Evolutionary conservation across 179 eudicot species (phyloP).

Genomic region (Heliamphora pulchella): DNA sequence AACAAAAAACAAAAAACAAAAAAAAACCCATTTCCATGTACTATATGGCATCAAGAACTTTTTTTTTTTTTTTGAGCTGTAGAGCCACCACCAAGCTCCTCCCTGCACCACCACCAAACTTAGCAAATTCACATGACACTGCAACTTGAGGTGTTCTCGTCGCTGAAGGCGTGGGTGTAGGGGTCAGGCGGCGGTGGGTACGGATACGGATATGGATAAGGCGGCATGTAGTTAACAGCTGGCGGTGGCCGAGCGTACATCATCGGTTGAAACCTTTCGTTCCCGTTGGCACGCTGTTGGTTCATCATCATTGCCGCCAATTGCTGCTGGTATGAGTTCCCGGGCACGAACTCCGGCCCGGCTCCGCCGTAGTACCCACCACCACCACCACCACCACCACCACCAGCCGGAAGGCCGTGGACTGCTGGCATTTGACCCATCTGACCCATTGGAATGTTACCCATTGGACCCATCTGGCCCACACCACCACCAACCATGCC

Average conservation of each 20-base stretch:
- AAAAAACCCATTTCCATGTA: slow-evolving; percentile 19
- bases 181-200: slow-evolving; percentile 51
- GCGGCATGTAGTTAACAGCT: slow-evolving; percentile 59
- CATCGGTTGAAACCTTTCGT: slow-evolving; percentile 87
- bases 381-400: slow-evolving; percentile 24
- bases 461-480: slow-evolving; percentile 43
- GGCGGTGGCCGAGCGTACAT: slow-evolving; percentile 89
- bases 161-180: slow-evolving; percentile 38
- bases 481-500: slow-evolving; percentile 29
- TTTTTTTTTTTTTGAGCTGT: neutral
- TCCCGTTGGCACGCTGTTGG: slow-evolving; percentile 77
- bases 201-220: slow-evolving; percentile 25
- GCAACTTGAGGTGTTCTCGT: slow-evolving; percentile 60
- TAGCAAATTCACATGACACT: slow-evolving; percentile 41
- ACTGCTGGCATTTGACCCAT: slow-evolving; percentile 65
- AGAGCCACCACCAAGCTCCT: neutral
- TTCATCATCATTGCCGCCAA: slow-evolving; percentile 86
- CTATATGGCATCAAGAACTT: slow-evolving; percentile 18
- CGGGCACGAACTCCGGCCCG: slow-evolving; percentile 48
- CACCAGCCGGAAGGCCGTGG: slow-evolving; percentile 63
- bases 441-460: slow-evolving; percentile 29
- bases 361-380: slow-evolving; percentile 48
- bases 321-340: slow-evolving; percentile 74
- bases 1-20: neutral
- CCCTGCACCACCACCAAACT: neutral